Base-by-base conservation (phyloP, 768 basidiomycete species). In the Leccinum aurantiacum region DNA sequence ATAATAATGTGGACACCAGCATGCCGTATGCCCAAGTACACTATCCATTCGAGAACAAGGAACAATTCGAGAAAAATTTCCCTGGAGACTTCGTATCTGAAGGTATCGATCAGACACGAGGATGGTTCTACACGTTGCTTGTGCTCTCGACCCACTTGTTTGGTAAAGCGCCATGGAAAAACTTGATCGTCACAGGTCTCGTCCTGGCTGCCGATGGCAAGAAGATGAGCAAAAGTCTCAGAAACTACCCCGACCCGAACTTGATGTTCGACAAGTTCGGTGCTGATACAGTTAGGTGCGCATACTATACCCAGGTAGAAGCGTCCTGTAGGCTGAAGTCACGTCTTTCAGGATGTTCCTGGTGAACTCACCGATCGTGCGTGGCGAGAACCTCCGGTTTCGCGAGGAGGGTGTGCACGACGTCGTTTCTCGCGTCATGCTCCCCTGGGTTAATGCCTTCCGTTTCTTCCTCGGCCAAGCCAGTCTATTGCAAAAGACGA, bases 11-110 rank as follows among this genome's bases (percentile, higher is more conserved):
- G 14, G 33, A 10, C 27, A 66, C 8, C 66, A 98, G 96, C 71
- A 99, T 99, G 97, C 97, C 97, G 4, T 99, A 95, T 71, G 96
- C 95, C 3, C 96, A 98, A 69, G 81, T 86, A 13, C 97, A 99
- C 73, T 98, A 97, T 80, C 97, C 97, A 10, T 98, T 98, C 74
- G 97, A 98, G 76, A 98, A 98, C 76, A 89, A 91, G 74, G 90
- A 91, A 31, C 77, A 84, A 46, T 97, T 97, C 70, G 87, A 95
- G 70, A 78, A 76, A 8, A 86, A 85, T 8, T 95, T 92, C 79
- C 97, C 96, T 3, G 96, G 95, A 4, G 90, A 98, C 70, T 99
- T 99, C 73, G 89, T 98, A 29, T 96, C 91, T 6, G 97, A 99
- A 75, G 97, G 95, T 69, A 96, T 99, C 63, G 97, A 99, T 74